Evolutionary conservation across 495 filamentous ascomycete genomes (phyloP), one percentile per base, ranked within the genome.

Genomic region (Patellaria atrata): DNA sequence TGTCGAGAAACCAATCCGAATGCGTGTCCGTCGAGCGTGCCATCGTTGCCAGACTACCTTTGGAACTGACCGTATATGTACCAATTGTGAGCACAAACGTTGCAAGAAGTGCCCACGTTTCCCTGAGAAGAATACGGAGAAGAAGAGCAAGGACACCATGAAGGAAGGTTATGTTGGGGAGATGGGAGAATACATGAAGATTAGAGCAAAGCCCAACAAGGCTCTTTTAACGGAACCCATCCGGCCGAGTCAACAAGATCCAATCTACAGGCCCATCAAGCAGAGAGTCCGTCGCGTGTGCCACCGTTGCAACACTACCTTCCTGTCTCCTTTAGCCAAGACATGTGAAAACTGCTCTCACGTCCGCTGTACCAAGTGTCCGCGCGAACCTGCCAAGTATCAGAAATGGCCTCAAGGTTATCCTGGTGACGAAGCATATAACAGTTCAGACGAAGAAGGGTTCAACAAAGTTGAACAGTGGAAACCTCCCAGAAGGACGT

Each of bases 1-100:
- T 17, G 75, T 94, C 12, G 74, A 87, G 53, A 92, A 87, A 57
- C 73, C 80, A 12, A 82, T 94, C 41, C 79, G 83, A 43, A 91
- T 96, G 79, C 72, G 87, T 21, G 77, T 94, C 22, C 86, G 82
- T 45, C 77, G 81, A 34, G 73, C 64, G 36, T 91, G 82, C 48
- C 82, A 91, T 51, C 69, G 67, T 38, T 91, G 82, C 54, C 66
- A 77, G 41, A 73, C 75, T 3, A 66, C 66, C 12, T 91, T 77
- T 54, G 80, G 79, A 30, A 54, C 65, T 13, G 72, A 76, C 38
- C 82, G 74, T 50, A 58, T 71, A 27, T 91, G 82, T 56, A 54
- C 61, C 43, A 71, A 70, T 22, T 91, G 82, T 57, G 65, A 76
- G 40, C 82, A 91, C 57, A 65, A 58, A 27, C 67, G 79, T 24